Evolutionary conservation across 768 basidiomycete genomes (phyloP).

Genomic region (Gelatoporia subvermispora): DNA sequence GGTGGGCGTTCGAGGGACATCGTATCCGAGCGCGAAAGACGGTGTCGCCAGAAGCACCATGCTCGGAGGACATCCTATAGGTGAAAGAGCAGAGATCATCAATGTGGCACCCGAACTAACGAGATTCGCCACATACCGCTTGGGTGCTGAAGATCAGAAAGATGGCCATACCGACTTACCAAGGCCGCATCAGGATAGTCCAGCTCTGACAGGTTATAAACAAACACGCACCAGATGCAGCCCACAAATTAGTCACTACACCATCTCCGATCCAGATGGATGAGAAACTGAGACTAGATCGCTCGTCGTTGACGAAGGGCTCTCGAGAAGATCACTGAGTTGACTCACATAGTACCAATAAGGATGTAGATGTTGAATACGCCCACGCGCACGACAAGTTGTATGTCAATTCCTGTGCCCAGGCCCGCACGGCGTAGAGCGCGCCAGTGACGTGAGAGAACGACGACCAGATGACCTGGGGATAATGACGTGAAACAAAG

Average conservation of each 20-base stretch:
- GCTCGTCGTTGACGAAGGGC: too few species aligned
- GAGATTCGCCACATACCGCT: constrained; percentile 3
- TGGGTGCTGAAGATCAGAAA: constrained; percentile 23
- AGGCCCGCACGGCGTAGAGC: constrained; percentile 10
- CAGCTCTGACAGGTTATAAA: not conserved
- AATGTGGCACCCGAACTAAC: too few species aligned
- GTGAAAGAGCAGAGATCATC: too few species aligned
- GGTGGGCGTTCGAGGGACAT: not conserved
- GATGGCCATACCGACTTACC: constrained; percentile 19
- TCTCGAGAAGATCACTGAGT: not conserved
- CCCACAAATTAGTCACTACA: constrained; percentile 21
- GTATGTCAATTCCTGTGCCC: constrained; percentile 8
- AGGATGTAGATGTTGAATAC: constrained; percentile 21
- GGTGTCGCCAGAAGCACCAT: constrained; percentile 15
- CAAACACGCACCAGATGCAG: constrained; percentile 18
- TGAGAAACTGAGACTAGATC: constrained; percentile 10
- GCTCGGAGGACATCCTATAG: constrained; percentile 17
- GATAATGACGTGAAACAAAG: not conserved
- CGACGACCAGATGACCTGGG: constrained; percentile 12
- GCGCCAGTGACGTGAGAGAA: constrained; percentile 15
- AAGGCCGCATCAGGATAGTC: not conserved
- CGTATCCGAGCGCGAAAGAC: not conserved
- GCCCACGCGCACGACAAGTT: constrained; percentile 16
- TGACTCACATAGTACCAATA: constrained; percentile 17
- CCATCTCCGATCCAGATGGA: constrained; percentile 6